These are phyloP conservation scores for Podospora bellae-mahoneyi DNA, from an alignment of 495 filamentous ascomycete species.

Conservation along the genomic window DNA sequence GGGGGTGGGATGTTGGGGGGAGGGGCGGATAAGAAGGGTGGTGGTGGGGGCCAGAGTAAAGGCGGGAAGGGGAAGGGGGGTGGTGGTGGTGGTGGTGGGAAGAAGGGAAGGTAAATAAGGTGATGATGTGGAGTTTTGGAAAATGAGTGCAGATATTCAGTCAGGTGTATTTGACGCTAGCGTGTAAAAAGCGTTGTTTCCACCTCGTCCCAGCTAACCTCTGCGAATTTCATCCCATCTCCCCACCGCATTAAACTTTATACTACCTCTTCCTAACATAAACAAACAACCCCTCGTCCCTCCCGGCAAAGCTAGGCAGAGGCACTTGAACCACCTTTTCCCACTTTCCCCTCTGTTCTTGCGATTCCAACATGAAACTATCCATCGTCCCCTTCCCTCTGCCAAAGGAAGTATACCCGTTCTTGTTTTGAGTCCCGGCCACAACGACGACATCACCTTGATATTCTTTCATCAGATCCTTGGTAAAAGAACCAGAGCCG, in stretches of 20 bases:
- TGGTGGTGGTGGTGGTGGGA: neutral
- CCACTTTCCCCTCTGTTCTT: slow-evolving; percentile 40
- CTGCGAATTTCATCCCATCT: too few species aligned
- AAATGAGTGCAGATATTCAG: neutral
- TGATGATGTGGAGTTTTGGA: neutral
- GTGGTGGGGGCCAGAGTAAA: slow-evolving; percentile 15
- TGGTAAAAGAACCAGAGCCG: slow-evolving; percentile 48
- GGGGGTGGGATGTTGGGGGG: slow-evolving; percentile 49
- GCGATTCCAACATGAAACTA: slow-evolving; percentile 46
- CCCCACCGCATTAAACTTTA: too few species aligned
- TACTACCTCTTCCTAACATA: slow-evolving; percentile 35
- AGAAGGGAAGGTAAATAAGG: neutral
- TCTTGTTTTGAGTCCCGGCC: slow-evolving; percentile 61
- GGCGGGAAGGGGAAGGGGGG: neutral
- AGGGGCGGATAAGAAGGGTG: slow-evolving; percentile 36
- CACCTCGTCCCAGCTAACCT: neutral
- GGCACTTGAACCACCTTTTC: slow-evolving; percentile 45
- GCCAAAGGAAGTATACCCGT: slow-evolving; percentile 61
- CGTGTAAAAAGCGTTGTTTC: neutral
- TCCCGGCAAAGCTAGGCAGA: slow-evolving; percentile 54
- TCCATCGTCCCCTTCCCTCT: slow-evolving; percentile 49
- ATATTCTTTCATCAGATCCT: slow-evolving; percentile 49
- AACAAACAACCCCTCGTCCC: slow-evolving; percentile 54
- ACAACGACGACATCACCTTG: slow-evolving; percentile 56
- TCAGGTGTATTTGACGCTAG: neutral